Base-by-base conservation (phyloP, 352 stramenopile genomes). In the Halophytophthora batemanensis region DNA sequence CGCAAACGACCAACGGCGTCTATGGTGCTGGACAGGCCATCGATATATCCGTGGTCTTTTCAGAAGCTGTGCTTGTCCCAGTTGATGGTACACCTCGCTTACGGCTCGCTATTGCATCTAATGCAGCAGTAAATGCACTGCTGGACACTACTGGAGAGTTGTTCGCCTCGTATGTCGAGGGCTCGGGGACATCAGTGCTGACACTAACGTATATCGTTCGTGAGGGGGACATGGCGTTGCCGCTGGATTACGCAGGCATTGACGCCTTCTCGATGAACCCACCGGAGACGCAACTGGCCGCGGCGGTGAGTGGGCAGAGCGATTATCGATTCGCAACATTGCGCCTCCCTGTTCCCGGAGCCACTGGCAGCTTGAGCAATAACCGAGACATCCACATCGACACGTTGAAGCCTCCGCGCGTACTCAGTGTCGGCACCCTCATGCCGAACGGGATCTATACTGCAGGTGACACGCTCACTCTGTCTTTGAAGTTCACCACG, bases 311-410 rank as follows among this genome's bases (percentile, higher is more conserved):
- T 3, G 51, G 57, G 0, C 45, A 58, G 13, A 43, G 57, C 1
- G 59, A 49, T 25, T 71, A 69, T 41, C 72, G 70, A 2, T 45
- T 64, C 6, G 74, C 71, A 1, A 63, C 76, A 7, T 41, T 85
- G 7, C 59, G 69, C 0, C 51, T 91, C 3, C 81, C 81, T 12
- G 22, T 56, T 2, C 66, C 76, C 1, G 51, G 60, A 18, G 17
- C 65, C 2, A 78, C 66, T 0, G 74, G 66, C 7, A 89, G 76
- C 52, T 45, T 91, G 6, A 89, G 78, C 28, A 81, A 78, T 15
- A 77, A 73, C n/a, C 63, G 70, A 4, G 69, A 87, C 33, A 79
- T 93, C 38, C 69, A 73, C 8, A 71, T 93, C 19, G 77, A 90
- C 31, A 85, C 71, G 0, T 42, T 69, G 0, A 75, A 86, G n/a